Evolutionary conservation across 768 basidiomycete species (phyloP), one percentile per base, ranked within the genome.

Genomic region (Termitomyces sp.): DNA sequence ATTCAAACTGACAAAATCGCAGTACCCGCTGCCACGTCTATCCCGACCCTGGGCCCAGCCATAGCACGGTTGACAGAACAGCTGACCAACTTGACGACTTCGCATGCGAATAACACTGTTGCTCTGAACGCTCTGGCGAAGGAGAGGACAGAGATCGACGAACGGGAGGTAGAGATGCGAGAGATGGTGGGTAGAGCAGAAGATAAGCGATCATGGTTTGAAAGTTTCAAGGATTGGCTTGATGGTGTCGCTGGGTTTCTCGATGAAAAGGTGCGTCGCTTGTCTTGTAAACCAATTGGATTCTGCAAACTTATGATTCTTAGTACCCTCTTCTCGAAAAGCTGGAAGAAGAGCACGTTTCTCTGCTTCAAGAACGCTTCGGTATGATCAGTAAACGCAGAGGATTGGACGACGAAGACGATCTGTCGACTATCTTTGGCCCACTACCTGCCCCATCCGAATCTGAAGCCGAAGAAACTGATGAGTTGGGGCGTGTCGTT

Each of bases 181-280:
- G 78, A 81, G 23, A 83, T 92, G 80, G 83, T 94, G 6, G 78
- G 77, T 32, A 77, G 75, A 52, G 87, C 91, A 0, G 92, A 93
- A 65, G 78, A 73, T 42, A 93, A 94, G 70, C 74, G 90, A 45
- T 83, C 83, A 16, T 94, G 92, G 91, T 93, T 94, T 61, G 73
- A 71, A 11, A 79, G 80, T 48, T 90, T 94, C 72, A 78, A 74
- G 50, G 88, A 91, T 35, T 91, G 89, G 87, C 70, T 91, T 0
- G 92, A 94, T 67, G 82, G 81, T 56, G 81, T 94, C 7, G 92
- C 89, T 4, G 80, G 80, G n/a, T 94, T 94, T 67, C 73, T 94
- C 18, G 92, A 94, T 63, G 89, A 90, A 71, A 94, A 94, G 84
- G 91, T 56, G 44, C 44, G 41, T 27, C n/a, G 18, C 7, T 33